These are phyloP conservation scores for Ustilago lituana DNA, from an alignment of 1,284 basidiomycete species.

Conservation along the genomic window DNA sequence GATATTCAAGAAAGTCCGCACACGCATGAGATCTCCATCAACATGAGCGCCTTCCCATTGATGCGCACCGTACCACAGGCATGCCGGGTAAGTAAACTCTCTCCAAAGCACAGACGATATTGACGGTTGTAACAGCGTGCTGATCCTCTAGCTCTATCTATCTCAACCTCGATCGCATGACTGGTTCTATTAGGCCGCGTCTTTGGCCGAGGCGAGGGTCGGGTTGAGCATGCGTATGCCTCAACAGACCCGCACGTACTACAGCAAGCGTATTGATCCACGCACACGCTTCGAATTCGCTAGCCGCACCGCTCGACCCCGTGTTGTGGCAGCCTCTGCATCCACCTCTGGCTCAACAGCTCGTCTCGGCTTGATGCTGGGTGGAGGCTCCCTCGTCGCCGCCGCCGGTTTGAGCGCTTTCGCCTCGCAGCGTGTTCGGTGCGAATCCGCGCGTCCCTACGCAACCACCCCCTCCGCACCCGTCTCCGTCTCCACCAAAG, in stretches of 20 bases:
- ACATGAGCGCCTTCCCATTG: constrained; percentile 32
- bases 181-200: constrained; percentile 13
- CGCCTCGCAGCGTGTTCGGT: constrained; percentile 9
- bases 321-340: constrained; percentile 18
- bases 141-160: neutral
- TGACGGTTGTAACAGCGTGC: neutral
- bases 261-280: constrained; percentile 35
- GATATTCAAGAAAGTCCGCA: too few species aligned
- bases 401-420: constrained; percentile 28
- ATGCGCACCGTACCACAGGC: constrained; percentile 29
- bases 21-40: too few species aligned
- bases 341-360: constrained; percentile 10
- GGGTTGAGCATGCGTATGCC: constrained; percentile 31
- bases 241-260: constrained; percentile 33
- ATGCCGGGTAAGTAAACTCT: constrained; percentile 19
- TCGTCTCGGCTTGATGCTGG: constrained; percentile 29
- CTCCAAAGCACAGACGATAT: too few species aligned
- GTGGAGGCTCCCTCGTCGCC: constrained; percentile 26
- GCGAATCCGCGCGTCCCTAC: constrained; percentile 35
- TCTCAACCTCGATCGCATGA: too few species aligned
- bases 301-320: constrained; percentile 2
- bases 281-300: constrained; percentile 14
- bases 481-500: constrained; percentile 7
- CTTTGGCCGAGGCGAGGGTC: constrained; percentile 27
- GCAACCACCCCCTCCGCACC: constrained; percentile 17